Evolutionary conservation across 176 grass and related monocot genomes (phyloP), one percentile per base, ranked within the genome.

Genomic region (Pontederia crassipes): DNA sequence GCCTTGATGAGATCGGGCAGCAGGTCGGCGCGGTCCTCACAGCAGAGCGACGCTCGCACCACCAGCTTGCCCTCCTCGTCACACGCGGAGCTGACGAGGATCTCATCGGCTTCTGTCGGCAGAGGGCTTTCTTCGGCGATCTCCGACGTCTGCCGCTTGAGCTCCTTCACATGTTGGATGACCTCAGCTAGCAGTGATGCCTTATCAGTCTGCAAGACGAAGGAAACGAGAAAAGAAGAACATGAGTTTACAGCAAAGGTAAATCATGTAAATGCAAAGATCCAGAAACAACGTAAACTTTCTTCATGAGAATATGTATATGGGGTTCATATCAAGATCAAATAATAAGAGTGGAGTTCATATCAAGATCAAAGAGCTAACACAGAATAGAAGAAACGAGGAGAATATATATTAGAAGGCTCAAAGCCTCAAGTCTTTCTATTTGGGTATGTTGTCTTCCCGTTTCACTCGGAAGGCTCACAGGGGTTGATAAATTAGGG

Each of bases 181-280:
- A 86, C 92, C 84, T 97, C 89, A 8, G 92, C 92, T 13, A 97
- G 87, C 82, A 97, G 62, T 54, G 92, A 85, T 7, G 92, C 92
- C 80, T 97, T 97, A 79, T 97, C 92, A 49, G 89, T 97, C 92
- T 97, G 81, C 11, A 63, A 7, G 50, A 9, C 59, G 55, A 75
- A 17, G 12, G 13, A 13, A 71, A 45, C 29, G 32, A 70, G 20
- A 24, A 24, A 47, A 11, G 11, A 12, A 49, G 20, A 15, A 46
- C 63, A 12, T 67, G 15, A 13, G 32, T 24, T 24, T 24, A 24
- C 20, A 24, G 20, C 20, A 24, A 24, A 24, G 20, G 20, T 24
- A 24, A 24, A 24, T 24, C 20, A 24, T 24, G 49, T 18, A 12
- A 50, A 67, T 18, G 11, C 20, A n/a, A 17, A 18, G 8, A 67